Evolutionary conservation across 768 basidiomycete species (phyloP).

Genomic region (Omphalotus guepiniiformis): DNA sequence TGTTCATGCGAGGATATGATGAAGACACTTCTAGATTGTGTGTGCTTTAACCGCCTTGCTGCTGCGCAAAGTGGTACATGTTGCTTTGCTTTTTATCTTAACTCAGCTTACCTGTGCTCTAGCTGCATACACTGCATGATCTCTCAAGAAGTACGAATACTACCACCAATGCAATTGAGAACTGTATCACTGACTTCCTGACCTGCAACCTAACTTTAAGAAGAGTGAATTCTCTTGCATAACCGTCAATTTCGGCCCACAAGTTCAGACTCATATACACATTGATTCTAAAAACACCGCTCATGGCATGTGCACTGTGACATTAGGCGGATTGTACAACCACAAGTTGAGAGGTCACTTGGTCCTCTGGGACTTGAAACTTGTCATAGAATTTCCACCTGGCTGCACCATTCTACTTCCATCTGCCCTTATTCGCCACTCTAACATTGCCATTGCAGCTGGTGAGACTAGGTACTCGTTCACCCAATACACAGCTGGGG

Average conservation of each 20-base stretch:
- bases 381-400: conserved; percentile 13
- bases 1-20: too few species aligned
- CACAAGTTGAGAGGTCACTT: too few species aligned
- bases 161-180: neutral
- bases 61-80: too few species aligned
- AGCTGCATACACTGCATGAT: neutral
- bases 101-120: too few species aligned
- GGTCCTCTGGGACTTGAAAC: conserved; percentile 11
- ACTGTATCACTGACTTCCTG: neutral
- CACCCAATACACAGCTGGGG: conserved; percentile 9
- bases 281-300: neutral
- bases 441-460: conserved; percentile 8
- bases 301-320: neutral
- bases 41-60: too few species aligned
- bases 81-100: too few species aligned
- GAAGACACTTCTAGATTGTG: too few species aligned
- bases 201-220: neutral
- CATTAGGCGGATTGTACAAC: neutral
- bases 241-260: neutral
- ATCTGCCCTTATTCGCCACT: conserved; percentile 12
- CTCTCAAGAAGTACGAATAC: neutral
- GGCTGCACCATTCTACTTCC: conserved; percentile 16
- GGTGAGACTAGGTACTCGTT: conserved; percentile 10
- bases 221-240: neutral
- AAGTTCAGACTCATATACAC: neutral